Evolutionary conservation across 208 protist species (phyloP).

Genomic region (Naegleria fowleri): DNA sequence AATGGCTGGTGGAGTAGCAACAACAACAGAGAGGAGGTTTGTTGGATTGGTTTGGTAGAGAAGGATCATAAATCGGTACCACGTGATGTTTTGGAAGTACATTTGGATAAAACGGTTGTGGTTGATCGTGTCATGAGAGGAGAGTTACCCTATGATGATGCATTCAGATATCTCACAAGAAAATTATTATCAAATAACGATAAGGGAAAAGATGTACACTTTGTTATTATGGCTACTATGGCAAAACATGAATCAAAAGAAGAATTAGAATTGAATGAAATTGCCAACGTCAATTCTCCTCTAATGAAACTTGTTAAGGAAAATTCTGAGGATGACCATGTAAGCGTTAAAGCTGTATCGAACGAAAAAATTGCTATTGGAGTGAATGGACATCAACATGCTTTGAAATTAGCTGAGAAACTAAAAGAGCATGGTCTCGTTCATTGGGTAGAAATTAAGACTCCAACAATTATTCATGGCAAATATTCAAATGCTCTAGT

Average conservation of each 20-base stretch:
- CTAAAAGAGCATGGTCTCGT: background rate
- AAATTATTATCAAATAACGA: background rate
- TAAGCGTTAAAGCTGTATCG: background rate
- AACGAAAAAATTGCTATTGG: slow-evolving; percentile 3
- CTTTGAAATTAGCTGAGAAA: background rate
- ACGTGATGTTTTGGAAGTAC: background rate
- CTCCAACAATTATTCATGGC: background rate
- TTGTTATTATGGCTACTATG: background rate
- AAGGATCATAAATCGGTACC: background rate
- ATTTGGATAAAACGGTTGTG: background rate
- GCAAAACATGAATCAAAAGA: background rate
- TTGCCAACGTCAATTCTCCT: background rate
- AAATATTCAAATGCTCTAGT: background rate
- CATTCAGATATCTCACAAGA: background rate
- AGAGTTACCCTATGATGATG: background rate
- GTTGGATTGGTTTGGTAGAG: background rate
- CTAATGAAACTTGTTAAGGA: background rate
- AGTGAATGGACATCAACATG: background rate
- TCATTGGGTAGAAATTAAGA: slow-evolving; percentile 4
- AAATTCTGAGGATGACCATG: background rate
- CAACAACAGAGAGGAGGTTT: background rate
- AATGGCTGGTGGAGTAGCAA: background rate
- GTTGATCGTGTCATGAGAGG: background rate
- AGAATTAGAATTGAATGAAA: background rate
- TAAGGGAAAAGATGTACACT: slow-evolving; percentile 2